Conservation (phyloP, 257 asterid species). For the Eucommia ulmoides region DNA sequence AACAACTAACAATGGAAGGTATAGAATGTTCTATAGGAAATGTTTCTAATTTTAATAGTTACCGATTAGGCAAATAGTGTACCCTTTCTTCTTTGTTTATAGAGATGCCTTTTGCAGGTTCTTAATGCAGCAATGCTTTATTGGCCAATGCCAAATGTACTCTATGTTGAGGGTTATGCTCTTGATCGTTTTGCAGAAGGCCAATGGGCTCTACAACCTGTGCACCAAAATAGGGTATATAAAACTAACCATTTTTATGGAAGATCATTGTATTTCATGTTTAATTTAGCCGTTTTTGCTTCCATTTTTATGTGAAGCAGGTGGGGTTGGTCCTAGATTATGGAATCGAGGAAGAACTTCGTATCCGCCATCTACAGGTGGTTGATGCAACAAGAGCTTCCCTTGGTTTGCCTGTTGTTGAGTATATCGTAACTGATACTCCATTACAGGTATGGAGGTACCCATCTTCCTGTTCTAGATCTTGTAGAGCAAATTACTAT, state of each 20-base stretch:
- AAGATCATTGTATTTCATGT: too few relatives aligned
- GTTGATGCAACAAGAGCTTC: conserved; percentile 94
- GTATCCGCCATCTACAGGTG: conserved; percentile 74
- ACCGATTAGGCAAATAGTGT: too few relatives aligned
- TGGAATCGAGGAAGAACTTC: conserved; percentile 83
- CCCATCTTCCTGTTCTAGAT: too few relatives aligned
- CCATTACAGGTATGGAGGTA: conserved; percentile 49
- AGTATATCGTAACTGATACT: conserved; percentile 65
- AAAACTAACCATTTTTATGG: too few relatives aligned
- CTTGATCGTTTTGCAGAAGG: conserved; percentile 91
- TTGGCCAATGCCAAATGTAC: conserved; percentile 84
- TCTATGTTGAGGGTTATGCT: conserved; percentile 92
- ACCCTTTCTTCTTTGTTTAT: conserved; percentile 16
- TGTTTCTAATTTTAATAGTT: too few relatives aligned
- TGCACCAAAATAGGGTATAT: conserved; percentile 89
- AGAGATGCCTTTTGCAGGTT: conserved; percentile 51
- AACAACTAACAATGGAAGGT: too few relatives aligned
- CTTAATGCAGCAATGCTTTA: conserved; percentile 98
- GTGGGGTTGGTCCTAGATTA: conserved; percentile 84
- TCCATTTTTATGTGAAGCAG: conserved; percentile 20
- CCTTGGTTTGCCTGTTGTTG: conserved; percentile 73
- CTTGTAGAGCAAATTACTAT: too few relatives aligned
- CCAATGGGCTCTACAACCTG: conserved; percentile 73
- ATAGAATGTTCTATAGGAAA: too few relatives aligned
- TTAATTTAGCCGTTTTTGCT: background rate